Evolutionary conservation across 176 grass and related monocot genomes (phyloP).

Genomic region (Poa pratensis): DNA sequence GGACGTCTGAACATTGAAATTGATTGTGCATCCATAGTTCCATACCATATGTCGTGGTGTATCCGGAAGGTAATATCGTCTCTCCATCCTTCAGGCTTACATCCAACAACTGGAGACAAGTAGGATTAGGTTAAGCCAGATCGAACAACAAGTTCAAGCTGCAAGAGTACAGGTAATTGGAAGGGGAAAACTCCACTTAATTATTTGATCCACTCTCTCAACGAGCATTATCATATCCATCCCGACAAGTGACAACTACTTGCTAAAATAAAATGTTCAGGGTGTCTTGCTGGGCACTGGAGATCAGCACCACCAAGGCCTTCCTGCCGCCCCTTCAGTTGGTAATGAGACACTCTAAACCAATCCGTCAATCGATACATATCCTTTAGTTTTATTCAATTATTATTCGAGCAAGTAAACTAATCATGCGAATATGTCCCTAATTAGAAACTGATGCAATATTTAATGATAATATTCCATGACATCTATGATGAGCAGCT

Average conservation of each 20-base stretch:
- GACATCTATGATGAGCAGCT: constrained; percentile 43
- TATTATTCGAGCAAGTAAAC: not conserved
- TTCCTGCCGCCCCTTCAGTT: constrained; percentile 43
- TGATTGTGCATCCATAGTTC: not conserved
- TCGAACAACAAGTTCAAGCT: constrained; percentile 76
- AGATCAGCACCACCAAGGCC: constrained; percentile 43
- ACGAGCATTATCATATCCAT: not conserved
- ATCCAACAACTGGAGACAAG: constrained; percentile 86
- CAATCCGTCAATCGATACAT: not conserved
- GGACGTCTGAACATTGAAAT: not conserved
- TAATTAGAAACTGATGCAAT: not conserved
- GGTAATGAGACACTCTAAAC: constrained; percentile 40
- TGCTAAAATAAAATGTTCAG: constrained; percentile 46
- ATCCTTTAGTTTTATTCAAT: not conserved
- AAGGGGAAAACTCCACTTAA: not conserved
- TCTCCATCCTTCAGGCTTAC: constrained; percentile 67
- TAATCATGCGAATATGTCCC: not conserved
- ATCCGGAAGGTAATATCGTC: not conserved
- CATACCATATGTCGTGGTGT: not conserved
- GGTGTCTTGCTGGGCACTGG: constrained; percentile 46
- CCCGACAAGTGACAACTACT: not conserved
- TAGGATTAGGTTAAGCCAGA: constrained; percentile 68
- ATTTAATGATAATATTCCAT: not conserved
- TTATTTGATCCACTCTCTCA: not conserved
- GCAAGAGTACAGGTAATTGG: constrained; percentile 67